Base-by-base conservation (phyloP, 1,284 basidiomycete species). In the Phellinidium pouzarii region DNA sequence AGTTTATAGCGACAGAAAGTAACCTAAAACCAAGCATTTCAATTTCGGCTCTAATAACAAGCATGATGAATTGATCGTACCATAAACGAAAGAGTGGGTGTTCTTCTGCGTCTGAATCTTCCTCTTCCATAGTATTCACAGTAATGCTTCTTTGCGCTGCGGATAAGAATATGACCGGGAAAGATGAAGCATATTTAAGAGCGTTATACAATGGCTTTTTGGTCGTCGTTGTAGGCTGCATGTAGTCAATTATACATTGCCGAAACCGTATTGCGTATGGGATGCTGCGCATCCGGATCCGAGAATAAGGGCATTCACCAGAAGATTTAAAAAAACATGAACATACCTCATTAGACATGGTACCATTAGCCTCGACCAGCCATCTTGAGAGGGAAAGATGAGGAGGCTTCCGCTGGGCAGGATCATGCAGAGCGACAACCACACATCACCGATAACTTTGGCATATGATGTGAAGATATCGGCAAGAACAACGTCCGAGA, bases 381-480 rank as follows among this genome's bases (percentile, higher is more conserved):
- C 84, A 31, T 78, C 73, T 55, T 82, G 78, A 9, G 73, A 65
- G 3, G 90, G 84, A 43, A 81, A 74, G 3, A 74, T 68, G 19
- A 87, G 71, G 23, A 92, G 73, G 60, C 84, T 90, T 41, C 87
- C 85, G 29, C 87, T 79, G 7, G 86, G 86, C 53, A 87, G 68
- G 50, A 91, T 68, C 93, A 91, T 86, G 65, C 79, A 86, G 2
- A 86, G 63, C 1, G 90, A 92, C 22, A 97, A 72, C 89, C 91
- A 98, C 45, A 95, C 73, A 62, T 99, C 95, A 14, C 94, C 96
- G 34, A 98, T 74, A 25, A 99, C 94, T 71, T 97, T 97, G 40
- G 96, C 94, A 61, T 92, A 96, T 0, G 92, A 96, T 0, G 96
- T 99, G 62, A 96, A 80, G 56, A 97, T 82, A 76, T 99, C 96